phyloP scores from a whole-genome alignment of 208 protist species.

The Trichomonas vaginalis region DNA sequence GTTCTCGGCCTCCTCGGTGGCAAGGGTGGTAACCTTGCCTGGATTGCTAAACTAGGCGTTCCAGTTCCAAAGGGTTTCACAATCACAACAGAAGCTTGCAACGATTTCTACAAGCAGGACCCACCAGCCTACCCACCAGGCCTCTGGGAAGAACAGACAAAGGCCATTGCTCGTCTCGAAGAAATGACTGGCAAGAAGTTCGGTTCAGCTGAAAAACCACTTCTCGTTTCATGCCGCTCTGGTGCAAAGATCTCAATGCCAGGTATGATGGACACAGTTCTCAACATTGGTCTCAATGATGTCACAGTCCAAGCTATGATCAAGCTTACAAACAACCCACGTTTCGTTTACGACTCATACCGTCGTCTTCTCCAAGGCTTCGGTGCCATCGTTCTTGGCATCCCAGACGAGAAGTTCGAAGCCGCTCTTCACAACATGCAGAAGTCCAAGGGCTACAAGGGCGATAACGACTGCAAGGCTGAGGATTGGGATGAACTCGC shows the following conservation, averaged over 20 bases:
- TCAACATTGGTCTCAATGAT: neutral
- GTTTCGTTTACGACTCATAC: neutral
- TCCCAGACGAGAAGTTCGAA: neutral
- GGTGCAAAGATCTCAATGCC: neutral
- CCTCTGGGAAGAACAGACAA: neutral
- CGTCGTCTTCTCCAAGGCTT: neutral
- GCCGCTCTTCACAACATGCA: neutral
- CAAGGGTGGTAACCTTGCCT: neutral
- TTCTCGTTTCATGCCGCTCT: neutral
- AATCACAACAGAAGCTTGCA: neutral
- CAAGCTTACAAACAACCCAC: neutral
- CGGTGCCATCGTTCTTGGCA: neutral
- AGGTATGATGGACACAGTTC: neutral
- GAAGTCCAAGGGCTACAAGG: neutral
- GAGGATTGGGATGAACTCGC: neutral
- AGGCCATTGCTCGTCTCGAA: neutral
- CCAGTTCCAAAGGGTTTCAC: neutral
- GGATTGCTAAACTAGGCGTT: neutral
- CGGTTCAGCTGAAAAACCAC: neutral
- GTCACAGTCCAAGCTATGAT: neutral
- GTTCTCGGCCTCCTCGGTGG: neutral
- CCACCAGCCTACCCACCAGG: neutral
- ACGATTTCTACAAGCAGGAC: neutral
- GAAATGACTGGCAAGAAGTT: neutral
- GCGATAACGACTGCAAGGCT: neutral